Base-by-base conservation (phyloP, 805 yeast species). In the Candida krabiensis region DNA sequence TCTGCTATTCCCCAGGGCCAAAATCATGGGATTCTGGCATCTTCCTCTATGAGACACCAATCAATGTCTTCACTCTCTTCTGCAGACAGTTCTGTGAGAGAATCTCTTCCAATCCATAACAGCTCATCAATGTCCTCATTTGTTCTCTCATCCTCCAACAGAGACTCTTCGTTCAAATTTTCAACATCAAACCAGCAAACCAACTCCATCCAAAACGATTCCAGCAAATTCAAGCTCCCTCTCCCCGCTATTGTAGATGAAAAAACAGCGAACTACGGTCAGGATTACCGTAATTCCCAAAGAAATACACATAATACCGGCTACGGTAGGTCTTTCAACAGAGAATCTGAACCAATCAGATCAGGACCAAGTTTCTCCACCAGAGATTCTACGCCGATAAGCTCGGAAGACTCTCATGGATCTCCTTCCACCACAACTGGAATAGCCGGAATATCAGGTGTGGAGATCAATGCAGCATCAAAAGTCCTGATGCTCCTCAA, bases 191-290 rank as follows among this genome's bases (percentile, higher is more conserved):
- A 9, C 22, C 13, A 9, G 30, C 30, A 16, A 25, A 7, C 9
- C 11, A 19, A 17, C 7, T 11, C 38, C n/a, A 26, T 19, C 9
- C 28, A 28, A 21, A 2, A 31, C 12, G 46, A 46, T 9, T 4
- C 36, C 7, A 18, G 29, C 15, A 31, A 38, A 7, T 55, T 56
- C 29, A 51, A 48, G 28, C 40, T 56, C 3, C 61, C 61, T 1
- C 36, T 51, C 11, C 60, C 61, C 9, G 61, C 61, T 2, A 51
- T 56, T 5, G 46, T 43, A 14, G 58, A 53, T 25, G 44, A 44
- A 12, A 35, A 35, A 16, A 13, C 37, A 16, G 8, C 8, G 11
- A 16, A 30, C 9, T 14, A 24, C 33, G n/a, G 26, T n/a, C n/a
- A n/a, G n/a, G n/a, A n/a, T n/a, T n/a, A n/a, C n/a, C n/a, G n/a